Evolutionary conservation across 441 rosid genomes (phyloP).

Genomic region (Gossypium davidsonii): DNA sequence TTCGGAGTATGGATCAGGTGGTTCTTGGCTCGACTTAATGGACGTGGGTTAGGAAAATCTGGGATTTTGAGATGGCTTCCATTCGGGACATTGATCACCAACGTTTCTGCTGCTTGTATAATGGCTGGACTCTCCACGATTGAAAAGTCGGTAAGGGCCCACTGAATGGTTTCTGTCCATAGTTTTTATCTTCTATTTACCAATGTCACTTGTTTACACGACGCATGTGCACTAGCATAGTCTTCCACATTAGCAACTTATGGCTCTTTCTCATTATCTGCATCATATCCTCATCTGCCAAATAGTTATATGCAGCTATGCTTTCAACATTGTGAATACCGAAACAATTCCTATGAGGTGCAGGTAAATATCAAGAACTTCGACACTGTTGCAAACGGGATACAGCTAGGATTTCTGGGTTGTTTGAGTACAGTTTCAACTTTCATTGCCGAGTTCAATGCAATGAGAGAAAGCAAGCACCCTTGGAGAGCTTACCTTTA

Average conservation of each 20-base stretch:
- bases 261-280: too few relatives aligned
- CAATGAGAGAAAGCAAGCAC: slow-evolving; percentile 61
- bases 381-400: slow-evolving; percentile 40
- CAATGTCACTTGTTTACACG: neutral
- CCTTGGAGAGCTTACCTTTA: slow-evolving; percentile 73
- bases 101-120: slow-evolving; percentile 64
- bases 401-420: slow-evolving; percentile 76
- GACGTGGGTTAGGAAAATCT: slow-evolving; percentile 65
- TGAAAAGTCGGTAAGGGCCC: slow-evolving; percentile 47
- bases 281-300: neutral
- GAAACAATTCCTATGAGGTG: neutral
- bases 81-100: slow-evolving; percentile 73
- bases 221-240: neutral
- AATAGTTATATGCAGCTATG: neutral
- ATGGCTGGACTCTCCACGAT: slow-evolving; percentile 69
- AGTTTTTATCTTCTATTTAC: neutral
- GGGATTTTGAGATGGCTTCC: slow-evolving; percentile 67
- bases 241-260: neutral
- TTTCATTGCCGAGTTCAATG: slow-evolving; percentile 78
- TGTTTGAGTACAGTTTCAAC: slow-evolving; percentile 93
- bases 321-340: neutral
- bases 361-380: slow-evolving; percentile 55
- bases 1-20: slow-evolving; percentile 93
- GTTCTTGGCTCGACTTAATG: slow-evolving; percentile 75
- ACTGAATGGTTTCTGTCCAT: neutral